These are phyloP conservation scores for Cyanophora paradoxa DNA, from an alignment of 78 protist genomes.

Conservation along the genomic window DNA sequence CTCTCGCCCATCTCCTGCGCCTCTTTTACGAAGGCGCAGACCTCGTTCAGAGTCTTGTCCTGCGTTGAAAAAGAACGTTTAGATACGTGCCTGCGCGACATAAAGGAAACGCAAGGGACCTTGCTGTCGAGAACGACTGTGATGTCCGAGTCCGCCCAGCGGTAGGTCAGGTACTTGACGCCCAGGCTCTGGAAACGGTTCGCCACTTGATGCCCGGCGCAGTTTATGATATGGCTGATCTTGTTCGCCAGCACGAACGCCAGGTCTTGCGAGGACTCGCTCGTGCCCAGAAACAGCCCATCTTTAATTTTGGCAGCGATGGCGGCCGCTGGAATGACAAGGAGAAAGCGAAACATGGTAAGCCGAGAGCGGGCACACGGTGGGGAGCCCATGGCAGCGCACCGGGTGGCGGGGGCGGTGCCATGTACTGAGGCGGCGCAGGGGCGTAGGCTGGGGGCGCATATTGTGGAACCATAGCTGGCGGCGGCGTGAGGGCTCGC, in stretches of 20 bases:
- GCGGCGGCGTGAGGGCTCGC: too few species aligned
- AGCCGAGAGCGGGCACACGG: too few species aligned
- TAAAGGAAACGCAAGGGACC: not conserved
- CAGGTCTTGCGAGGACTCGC: not conserved
- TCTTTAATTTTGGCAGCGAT: slow-evolving; percentile 22
- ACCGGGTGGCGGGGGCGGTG: too few species aligned
- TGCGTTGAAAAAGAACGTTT: not conserved
- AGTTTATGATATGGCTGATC: slow-evolving; percentile 10
- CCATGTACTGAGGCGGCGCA: too few species aligned
- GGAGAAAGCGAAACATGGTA: too few species aligned
- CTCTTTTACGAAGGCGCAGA: not conserved
- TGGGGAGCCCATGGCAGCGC: too few species aligned
- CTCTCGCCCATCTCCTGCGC: not conserved
- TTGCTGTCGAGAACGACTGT: not conserved
- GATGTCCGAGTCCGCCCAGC: not conserved
- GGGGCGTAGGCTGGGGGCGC: too few species aligned
- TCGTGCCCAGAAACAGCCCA: slow-evolving; percentile 9
- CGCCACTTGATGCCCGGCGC: not conserved
- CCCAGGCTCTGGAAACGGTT: not conserved
- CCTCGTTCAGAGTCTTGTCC: not conserved
- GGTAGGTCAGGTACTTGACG: not conserved
- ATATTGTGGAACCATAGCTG: too few species aligned
- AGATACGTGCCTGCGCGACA: too few species aligned
- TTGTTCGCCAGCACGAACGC: slow-evolving; percentile 11
- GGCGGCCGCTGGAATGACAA: too few species aligned